A percentile compares a stretch with the other conserved stretches of the same genome.
phyloP scores from a whole-genome alignment of 139 green algal species.

The Helicosporidium sp. region DNA sequence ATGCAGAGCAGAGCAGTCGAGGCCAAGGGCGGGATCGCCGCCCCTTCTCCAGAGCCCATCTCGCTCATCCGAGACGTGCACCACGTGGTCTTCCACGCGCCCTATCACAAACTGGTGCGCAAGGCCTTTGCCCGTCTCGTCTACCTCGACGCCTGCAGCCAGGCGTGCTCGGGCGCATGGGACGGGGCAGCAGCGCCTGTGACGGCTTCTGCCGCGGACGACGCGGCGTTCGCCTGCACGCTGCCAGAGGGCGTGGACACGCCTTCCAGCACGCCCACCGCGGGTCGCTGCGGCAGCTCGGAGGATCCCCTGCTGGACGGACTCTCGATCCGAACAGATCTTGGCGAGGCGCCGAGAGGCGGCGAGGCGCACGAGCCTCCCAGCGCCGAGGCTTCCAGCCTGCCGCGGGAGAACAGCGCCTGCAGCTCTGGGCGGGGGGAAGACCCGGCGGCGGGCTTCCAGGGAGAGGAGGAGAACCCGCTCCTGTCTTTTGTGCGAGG shows the following conservation, averaged over 20 bases:
- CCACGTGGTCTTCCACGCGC: constrained; percentile 41
- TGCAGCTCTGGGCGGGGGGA: no score
- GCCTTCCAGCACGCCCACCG: constrained; percentile 1
- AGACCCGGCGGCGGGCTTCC: no score
- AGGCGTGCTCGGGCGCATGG: not conserved
- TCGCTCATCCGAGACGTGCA: constrained; percentile 14
- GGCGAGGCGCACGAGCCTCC: no score
- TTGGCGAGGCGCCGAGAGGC: no score
- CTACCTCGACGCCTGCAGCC: constrained; percentile 28
- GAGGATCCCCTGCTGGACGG: no score
- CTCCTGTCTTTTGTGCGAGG: no score
- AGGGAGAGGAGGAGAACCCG: no score
- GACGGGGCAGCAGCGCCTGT: not conserved
- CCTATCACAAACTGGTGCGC: constrained; percentile 59
- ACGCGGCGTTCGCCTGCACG: not conserved
- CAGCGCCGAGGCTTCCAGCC: no score
- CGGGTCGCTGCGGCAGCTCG: no score
- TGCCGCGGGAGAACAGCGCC: no score
- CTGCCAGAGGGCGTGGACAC: not conserved
- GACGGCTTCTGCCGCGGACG: not conserved
- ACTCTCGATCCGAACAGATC: no score
- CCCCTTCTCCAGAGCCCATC: not conserved
- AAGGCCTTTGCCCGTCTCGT: constrained; percentile 45
- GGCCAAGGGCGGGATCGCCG: constrained; percentile 3
- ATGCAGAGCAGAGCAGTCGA: no score